These are phyloP conservation scores for Sphaerosporella brunnea DNA, from an alignment of 495 filamentous ascomycete species.

Conservation along the genomic window DNA sequence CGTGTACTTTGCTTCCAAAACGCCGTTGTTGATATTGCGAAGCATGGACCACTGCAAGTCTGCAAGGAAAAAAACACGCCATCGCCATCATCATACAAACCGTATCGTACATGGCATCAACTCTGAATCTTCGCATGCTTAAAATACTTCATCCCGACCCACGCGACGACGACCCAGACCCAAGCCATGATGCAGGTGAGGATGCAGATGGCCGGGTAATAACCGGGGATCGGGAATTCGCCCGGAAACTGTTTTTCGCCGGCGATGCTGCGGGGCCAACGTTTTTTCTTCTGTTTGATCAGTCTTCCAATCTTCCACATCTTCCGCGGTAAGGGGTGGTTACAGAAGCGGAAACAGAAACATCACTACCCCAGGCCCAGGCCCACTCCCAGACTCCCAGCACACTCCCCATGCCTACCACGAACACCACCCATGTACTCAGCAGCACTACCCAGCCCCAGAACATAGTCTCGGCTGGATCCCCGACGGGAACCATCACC, in stretches of 20 bases:
- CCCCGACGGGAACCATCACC: neutral
- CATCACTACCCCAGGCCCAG: constrained; percentile 78
- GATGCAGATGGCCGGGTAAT: constrained; percentile 88
- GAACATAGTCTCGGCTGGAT: constrained; percentile 56
- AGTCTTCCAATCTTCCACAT: too few species aligned
- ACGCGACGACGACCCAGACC: constrained; percentile 94
- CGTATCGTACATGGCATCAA: neutral
- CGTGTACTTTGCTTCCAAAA: too few species aligned
- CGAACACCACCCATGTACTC: constrained; percentile 85
- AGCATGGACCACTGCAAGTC: too few species aligned
- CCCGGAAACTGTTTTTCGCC: constrained; percentile 75
- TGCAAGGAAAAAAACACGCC: too few species aligned
- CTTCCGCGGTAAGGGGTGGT: too few species aligned
- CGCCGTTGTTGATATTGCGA: too few species aligned
- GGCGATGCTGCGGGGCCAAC: constrained; percentile 29
- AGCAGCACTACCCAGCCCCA: constrained; percentile 89
- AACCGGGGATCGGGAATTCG: constrained; percentile 81
- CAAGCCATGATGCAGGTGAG: constrained; percentile 90
- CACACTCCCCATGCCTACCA: constrained; percentile 87
- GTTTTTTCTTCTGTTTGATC: neutral
- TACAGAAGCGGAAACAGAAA: too few species aligned
- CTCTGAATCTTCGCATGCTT: constrained; percentile 71
- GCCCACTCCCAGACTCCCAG: constrained; percentile 99
- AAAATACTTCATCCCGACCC: constrained; percentile 99
- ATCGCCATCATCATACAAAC: too few species aligned